Evolutionary conservation across 2,329 filamentous ascomycete species (phyloP).

Genomic region (Aureobasidium sp.): DNA sequence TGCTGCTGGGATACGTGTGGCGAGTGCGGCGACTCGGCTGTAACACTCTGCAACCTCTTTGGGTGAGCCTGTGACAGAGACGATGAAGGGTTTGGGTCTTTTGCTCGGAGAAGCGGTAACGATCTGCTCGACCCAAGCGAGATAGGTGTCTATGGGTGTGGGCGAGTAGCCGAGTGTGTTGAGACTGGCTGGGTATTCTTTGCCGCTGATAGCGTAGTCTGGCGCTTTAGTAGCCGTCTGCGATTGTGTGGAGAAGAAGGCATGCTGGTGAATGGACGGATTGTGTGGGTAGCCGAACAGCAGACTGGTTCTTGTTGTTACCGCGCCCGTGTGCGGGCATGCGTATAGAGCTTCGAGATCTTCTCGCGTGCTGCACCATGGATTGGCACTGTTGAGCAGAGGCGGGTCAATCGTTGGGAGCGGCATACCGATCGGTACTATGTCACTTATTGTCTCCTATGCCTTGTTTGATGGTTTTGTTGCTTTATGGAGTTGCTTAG

Average conservation of each 20-base stretch:
- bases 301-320: slow-evolving; percentile 66
- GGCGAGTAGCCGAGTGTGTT: slow-evolving; percentile 74
- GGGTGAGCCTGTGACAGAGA: slow-evolving; percentile 62
- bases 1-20: slow-evolving; percentile 32
- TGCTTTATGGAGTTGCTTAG: background rate
- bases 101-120: slow-evolving; percentile 51
- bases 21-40: slow-evolving; percentile 35
- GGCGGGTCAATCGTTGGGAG: slow-evolving; percentile 53
- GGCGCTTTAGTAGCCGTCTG: slow-evolving; percentile 20
- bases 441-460: too few species aligned
- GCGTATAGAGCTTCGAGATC: slow-evolving; percentile 57
- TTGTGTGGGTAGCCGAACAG: slow-evolving; percentile 59
- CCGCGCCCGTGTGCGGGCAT: slow-evolving; percentile 59
- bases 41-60: slow-evolving; percentile 54
- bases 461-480: background rate
- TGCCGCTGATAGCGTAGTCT: slow-evolving; percentile 10
- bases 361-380: slow-evolving; percentile 62
- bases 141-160: slow-evolving; percentile 51
- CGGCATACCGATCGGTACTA: slow-evolving; percentile 20
- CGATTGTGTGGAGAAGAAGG: slow-evolving; percentile 52
- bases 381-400: slow-evolving; percentile 66
- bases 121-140: slow-evolving; percentile 43
- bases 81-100: slow-evolving; percentile 52
- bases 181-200: slow-evolving; percentile 31
- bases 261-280: slow-evolving; percentile 53